Conservation (phyloP, 495 filamentous ascomycete genomes). For the Margaritispora aquatica region DNA sequence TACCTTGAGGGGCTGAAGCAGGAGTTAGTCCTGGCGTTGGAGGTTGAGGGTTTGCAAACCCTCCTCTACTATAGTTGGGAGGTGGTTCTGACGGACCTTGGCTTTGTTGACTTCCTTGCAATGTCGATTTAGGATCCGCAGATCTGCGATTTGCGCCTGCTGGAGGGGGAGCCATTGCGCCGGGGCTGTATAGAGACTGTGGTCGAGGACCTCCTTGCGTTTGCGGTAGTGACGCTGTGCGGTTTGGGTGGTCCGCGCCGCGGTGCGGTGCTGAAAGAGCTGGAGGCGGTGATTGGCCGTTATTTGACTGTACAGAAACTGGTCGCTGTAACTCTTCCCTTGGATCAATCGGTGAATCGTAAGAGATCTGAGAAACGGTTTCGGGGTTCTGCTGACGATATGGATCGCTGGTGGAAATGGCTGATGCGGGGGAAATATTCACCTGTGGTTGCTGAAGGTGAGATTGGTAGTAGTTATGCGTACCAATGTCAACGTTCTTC, state of each 20-base stretch:
- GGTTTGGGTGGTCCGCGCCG: conserved; percentile 30
- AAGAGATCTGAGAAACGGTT: conserved; percentile 54
- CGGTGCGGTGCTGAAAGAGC: conserved; percentile 30
- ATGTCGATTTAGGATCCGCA: conserved; percentile 34
- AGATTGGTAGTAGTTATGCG: conserved; percentile 16
- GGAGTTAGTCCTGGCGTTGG: conserved; percentile 29
- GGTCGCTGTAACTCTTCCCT: conserved; percentile 36
- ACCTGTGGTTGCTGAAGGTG: conserved; percentile 15
- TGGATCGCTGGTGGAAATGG: conserved; percentile 27
- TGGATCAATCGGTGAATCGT: conserved; percentile 43
- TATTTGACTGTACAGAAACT: conserved; percentile 27
- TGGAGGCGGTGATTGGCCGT: conserved; percentile 34
- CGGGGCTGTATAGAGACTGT: conserved; percentile 27
- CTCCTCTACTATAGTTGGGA: conserved; percentile 23
- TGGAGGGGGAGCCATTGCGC: conserved; percentile 42
- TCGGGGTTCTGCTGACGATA: conserved; percentile 40
- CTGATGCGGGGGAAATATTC: conserved; percentile 26
- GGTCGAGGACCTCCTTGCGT: conserved; percentile 28
- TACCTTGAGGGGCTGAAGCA: conserved; percentile 15
- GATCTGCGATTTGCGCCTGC: conserved; percentile 38
- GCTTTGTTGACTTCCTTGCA: conserved; percentile 35
- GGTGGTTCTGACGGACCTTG: conserved; percentile 40
- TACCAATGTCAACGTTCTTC: conserved; percentile 10
- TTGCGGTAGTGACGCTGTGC: conserved; percentile 27
- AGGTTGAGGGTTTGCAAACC: conserved; percentile 13